Evolutionary conservation across 108 stramenopile species (phyloP).

Genomic region (Aurantiochytrium sp.): DNA sequence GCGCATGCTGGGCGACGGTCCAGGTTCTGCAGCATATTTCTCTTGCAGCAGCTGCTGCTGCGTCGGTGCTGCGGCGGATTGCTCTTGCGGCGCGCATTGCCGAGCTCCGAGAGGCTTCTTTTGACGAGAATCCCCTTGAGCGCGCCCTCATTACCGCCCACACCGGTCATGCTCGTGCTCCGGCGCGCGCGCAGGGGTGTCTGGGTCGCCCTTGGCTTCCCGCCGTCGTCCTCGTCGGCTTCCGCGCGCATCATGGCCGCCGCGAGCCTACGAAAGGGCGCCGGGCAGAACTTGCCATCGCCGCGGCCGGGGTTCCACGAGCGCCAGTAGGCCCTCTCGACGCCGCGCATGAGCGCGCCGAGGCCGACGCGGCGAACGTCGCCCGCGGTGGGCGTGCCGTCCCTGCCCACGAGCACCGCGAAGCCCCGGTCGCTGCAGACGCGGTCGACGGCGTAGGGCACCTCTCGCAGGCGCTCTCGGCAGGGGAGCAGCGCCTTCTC

Average conservation of each 20-base stretch:
- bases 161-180: no score
- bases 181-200: no score
- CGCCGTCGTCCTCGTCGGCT: neutral
- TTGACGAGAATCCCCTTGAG: no score
- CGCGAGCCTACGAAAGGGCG: neutral
- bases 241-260: neutral
- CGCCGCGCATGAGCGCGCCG: neutral
- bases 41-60: no score
- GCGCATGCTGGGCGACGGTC: no score
- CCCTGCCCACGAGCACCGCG: neutral
- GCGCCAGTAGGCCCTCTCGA: neutral
- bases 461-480: neutral
- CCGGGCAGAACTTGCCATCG: neutral
- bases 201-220: no score
- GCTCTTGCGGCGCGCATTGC: no score
- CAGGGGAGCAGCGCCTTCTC: neutral
- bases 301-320: neutral
- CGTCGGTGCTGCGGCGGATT: no score
- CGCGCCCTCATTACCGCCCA: no score
- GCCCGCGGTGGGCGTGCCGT: neutral
- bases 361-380: neutral
- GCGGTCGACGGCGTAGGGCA: neutral
- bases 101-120: no score
- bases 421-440: neutral
- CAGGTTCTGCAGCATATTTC: no score